Evolutionary conservation across 495 filamentous ascomycete species (phyloP), one percentile per base, ranked within the genome.

Genomic region (Daldinia loculata): DNA sequence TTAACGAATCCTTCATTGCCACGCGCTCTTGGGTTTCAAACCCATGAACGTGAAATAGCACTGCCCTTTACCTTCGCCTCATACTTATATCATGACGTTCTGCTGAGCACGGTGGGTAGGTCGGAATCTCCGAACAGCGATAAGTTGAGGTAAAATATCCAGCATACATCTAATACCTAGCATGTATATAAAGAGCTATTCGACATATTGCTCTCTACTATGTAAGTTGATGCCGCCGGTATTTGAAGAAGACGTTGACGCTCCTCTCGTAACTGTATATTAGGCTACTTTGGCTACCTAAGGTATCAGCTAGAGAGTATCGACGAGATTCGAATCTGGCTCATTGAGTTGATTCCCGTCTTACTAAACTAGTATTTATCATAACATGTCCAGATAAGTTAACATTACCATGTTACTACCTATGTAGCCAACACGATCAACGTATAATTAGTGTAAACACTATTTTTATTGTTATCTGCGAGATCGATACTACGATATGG

Each of bases 401-500:
- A 22, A 22, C 6, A 7, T 53, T 9, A 17, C 26, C 12, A 53
- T 14, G 30, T 53, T 30, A 17, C n/a, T 30, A 29, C 24, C 50
- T 27, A 27, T 29, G 36, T 5, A 41, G 19, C n/a, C 3, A 14
- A 32, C 55, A 60, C 39, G 8, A 24, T 22, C 43, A 45, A 56
- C 50, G 4, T 22, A 51, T 12, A 24, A 22, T 61, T 45, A 56
- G 55, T 72, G 50, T 60, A 73, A 58, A 55, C 57, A 65, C 56
- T 69, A 63, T 65, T 66, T 66, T 65, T 66, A 57, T 58, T 69
- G 56, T 19, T 68, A 61, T 65, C 57, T 68, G 26, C 52, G 56
- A 62, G 52, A 63, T 69, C 57, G 24, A 73, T 73, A 66, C 65
- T 63, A 66, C 52, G 64, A 62, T 66, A 73, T 66, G 39, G 61